Conservation (phyloP, 805 yeast genomes). For the Scheffersomyces spartinae region DNA sequence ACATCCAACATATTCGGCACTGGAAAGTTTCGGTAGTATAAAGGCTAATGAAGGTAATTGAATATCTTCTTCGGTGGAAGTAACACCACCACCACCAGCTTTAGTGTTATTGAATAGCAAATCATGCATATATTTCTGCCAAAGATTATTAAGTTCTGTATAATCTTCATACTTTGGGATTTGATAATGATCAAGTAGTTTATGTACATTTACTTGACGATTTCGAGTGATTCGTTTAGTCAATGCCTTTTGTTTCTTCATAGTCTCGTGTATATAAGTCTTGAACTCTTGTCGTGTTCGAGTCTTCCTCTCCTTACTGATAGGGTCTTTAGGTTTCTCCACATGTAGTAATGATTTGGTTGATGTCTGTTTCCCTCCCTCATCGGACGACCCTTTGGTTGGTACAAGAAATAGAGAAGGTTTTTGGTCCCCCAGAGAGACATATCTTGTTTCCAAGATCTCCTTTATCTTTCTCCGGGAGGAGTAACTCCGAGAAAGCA, state of each 20-base stretch:
- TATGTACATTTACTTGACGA: slow-evolving; percentile 8
- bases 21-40: slow-evolving; percentile 46
- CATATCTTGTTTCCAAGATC: slow-evolving; percentile 34
- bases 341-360: slow-evolving; percentile 10
- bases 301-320: slow-evolving; percentile 8
- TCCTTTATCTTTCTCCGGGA: slow-evolving; percentile 24
- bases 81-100: too few relatives aligned
- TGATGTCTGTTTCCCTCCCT: slow-evolving; percentile 4
- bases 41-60: slow-evolving; percentile 14
- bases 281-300: slow-evolving; percentile 31
- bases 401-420: slow-evolving; percentile 31
- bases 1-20: slow-evolving; percentile 81
- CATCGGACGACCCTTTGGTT: slow-evolving; percentile 12
- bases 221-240: slow-evolving; percentile 20
- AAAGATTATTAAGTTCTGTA: slow-evolving; percentile 44
- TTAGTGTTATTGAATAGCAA: slow-evolving; percentile 29
- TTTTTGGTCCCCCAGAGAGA: slow-evolving; percentile 34
- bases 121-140: slow-evolving; percentile 62
- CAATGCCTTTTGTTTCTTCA: slow-evolving; percentile 27
- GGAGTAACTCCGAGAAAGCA: slow-evolving; percentile 33
- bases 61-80: slow-evolving; percentile 5
- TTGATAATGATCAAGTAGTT: slow-evolving; percentile 13
- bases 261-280: slow-evolving; percentile 23
- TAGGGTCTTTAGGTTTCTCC: slow-evolving; percentile 1
- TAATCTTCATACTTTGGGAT: slow-evolving; percentile 39